These are phyloP conservation scores for Kalmusia sp. DNA, from an alignment of 2,329 filamentous ascomycete species.

Conservation along the genomic window DNA sequence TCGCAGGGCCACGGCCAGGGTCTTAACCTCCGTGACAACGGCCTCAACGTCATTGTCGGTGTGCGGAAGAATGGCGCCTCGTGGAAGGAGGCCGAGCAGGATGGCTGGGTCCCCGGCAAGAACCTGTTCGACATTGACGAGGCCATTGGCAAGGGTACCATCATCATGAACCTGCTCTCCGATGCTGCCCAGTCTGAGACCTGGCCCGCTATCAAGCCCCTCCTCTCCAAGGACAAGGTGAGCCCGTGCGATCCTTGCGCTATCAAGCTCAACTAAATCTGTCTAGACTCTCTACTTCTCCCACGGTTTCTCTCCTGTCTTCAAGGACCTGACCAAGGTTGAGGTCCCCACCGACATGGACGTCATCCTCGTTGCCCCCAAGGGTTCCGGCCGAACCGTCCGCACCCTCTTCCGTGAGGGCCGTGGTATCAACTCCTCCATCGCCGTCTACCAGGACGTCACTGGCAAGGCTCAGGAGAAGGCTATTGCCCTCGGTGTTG, in stretches of 20 bases:
- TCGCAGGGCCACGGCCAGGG: constrained; percentile 99
- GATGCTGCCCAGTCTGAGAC: constrained; percentile 99
- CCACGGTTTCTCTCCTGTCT: constrained; percentile 99
- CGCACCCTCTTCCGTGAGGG: constrained; percentile 99
- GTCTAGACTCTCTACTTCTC: constrained; percentile 98
- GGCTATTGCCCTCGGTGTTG: constrained; percentile 94
- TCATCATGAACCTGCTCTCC: constrained; percentile 98
- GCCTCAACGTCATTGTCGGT: constrained; percentile 98
- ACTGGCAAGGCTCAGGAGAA: constrained; percentile 98
- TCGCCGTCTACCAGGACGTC: constrained; percentile 98
- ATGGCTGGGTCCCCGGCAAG: constrained; percentile 98
- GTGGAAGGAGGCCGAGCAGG: constrained; percentile 96
- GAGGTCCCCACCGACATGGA: constrained; percentile 95
- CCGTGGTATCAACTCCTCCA: constrained; percentile 99
- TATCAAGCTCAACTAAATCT: constrained; percentile 15
- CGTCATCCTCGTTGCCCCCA: constrained; percentile 98
- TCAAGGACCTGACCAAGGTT: constrained; percentile 99
- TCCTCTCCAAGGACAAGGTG: constrained; percentile 98
- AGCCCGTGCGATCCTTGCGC: constrained; percentile 29
- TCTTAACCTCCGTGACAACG: constrained; percentile 99
- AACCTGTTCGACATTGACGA: constrained; percentile 99
- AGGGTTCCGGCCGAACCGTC: constrained; percentile 98
- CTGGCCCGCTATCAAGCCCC: constrained; percentile 97
- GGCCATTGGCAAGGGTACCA: constrained; percentile 90
- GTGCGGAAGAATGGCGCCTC: constrained; percentile 98